Base-by-base conservation (phyloP, 805 yeast genomes). In the Myxozyma neotropica region DNA sequence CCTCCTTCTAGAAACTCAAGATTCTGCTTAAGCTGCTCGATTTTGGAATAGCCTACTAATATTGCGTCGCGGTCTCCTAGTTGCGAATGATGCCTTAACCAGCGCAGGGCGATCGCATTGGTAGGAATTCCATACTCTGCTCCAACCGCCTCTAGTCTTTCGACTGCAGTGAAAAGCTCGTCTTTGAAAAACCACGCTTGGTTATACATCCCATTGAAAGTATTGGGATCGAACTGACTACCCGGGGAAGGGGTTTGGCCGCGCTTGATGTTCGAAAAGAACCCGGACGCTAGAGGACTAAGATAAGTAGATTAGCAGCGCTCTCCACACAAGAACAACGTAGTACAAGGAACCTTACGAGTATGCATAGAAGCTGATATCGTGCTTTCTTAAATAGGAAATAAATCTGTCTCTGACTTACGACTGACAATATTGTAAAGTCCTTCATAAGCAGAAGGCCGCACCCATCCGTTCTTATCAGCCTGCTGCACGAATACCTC, bases 391-490 rank as follows among this genome's bases (percentile, higher is more conserved):
- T 53, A 69, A 13, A 63, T 33, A 0, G 72, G 72, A 35, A 70
- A 58, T 40, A 70, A 46, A 13, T 64, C 66, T 6, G 56, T 27
- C 57, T 70, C 72, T 15, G 52, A 45, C 21, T 54, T 58, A 10
- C 72, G 64, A 21, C 68, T 52, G 42, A 69, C 58, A 5, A 68
- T 63, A 44, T 70, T 70, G 53, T 70, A 70, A 8, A 68, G 68
- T 10, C 70, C 71, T 46, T 70, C 70, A 55, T 59, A 66, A 3
- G 63, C 62, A 5, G 67, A 46, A 2, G 72, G 72, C 36, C 29
- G 33, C 7, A 58, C 56, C 58, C 53, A 54, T 5, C 63, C 63
- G 21, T 50, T n/a, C 19, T 39, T 45, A 8, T 46, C 19, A 3
- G 63, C 55, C 12, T 52, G 55, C 12, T 49, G 56, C 10, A 68